phyloP scores from a whole-genome alignment of 148 eudicot species.

The Heliosperma pusillum region DNA sequence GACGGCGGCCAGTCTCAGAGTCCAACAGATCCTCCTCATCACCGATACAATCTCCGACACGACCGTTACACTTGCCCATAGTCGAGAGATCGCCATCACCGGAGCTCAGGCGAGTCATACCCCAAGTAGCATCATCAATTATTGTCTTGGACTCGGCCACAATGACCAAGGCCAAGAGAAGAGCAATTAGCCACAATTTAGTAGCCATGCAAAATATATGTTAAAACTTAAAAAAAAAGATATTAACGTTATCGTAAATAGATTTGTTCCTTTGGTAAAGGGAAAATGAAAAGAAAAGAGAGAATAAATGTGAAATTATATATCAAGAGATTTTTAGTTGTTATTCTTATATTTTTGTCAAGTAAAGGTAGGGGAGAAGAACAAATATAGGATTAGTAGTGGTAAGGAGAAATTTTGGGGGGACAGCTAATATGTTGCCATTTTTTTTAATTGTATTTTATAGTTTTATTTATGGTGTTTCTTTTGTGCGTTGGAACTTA shows the following conservation, averaged over 20 bases:
- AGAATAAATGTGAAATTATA: neutral
- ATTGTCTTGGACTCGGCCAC: conserved; percentile 24
- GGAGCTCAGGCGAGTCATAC: conserved; percentile 12
- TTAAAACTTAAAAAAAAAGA: no score
- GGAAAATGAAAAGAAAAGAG: conserved; percentile 8
- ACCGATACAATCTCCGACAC: conserved; percentile 30
- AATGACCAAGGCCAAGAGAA: conserved; percentile 23
- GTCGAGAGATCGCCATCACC: conserved; percentile 17
- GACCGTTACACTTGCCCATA: conserved; percentile 29
- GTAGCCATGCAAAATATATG: conserved; percentile 32
- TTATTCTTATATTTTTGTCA: conserved; percentile 24
- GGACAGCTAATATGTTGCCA: neutral
- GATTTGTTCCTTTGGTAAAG: neutral
- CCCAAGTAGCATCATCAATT: conserved; percentile 24
- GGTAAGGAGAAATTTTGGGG: conserved; percentile 20
- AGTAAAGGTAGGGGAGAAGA: conserved; percentile 6
- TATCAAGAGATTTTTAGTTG: neutral
- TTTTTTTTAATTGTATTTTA: neutral
- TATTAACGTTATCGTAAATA: no score
- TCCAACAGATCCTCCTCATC: conserved; percentile 30
- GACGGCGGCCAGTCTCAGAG: conserved; percentile 26
- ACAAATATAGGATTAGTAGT: conserved; percentile 22
- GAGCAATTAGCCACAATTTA: conserved; percentile 23
- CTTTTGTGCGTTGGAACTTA: conserved; percentile 25
- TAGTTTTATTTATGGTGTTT: neutral